phyloP scores from a whole-genome alignment of 1,139 yeast species.

The Yamadazyma buinensis region DNA sequence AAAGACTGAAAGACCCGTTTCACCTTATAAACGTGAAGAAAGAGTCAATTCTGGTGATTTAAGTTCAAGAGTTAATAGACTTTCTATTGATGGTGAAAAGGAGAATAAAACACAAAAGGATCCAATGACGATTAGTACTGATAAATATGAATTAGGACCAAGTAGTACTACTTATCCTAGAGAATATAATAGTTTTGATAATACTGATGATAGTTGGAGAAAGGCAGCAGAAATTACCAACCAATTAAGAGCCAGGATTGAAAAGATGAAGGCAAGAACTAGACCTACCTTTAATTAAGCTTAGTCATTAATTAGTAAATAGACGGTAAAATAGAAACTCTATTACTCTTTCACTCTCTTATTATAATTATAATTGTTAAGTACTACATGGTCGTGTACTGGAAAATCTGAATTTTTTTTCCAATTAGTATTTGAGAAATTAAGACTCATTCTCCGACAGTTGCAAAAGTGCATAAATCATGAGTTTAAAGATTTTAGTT shows the following conservation, averaged over 20 bases:
- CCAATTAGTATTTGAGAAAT: no score
- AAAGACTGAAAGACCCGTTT: conserved; percentile 9
- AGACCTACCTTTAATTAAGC: conserved; percentile 1
- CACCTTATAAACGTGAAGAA: conserved; percentile 3
- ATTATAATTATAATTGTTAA: no score
- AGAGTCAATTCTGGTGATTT: conserved; percentile 37
- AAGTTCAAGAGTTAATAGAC: conserved; percentile 41
- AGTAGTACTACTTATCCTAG: neutral
- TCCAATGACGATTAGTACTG: neutral
- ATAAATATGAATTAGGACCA: neutral
- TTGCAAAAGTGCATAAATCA: conserved; percentile 10
- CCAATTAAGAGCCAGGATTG: conserved; percentile 81
- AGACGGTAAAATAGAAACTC: no score
- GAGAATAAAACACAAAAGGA: neutral
- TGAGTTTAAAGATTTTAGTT: conserved; percentile 71
- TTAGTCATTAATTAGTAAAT: no score
- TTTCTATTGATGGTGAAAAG: conserved; percentile 32
- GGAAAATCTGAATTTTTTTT: neutral
- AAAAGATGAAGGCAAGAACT: conserved; percentile 73
- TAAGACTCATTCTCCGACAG: conserved; percentile 2
- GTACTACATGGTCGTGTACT: neutral
- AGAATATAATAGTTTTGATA: conserved; percentile 21
- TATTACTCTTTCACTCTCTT: no score
- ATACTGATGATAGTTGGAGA: conserved; percentile 75
- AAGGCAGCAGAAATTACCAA: conserved; percentile 88